Percentiles rank a stretch among this genome's conserved stretches.
Conservation (phyloP, 352 stramenopile species). For the Phytophthora palmivora region DNA sequence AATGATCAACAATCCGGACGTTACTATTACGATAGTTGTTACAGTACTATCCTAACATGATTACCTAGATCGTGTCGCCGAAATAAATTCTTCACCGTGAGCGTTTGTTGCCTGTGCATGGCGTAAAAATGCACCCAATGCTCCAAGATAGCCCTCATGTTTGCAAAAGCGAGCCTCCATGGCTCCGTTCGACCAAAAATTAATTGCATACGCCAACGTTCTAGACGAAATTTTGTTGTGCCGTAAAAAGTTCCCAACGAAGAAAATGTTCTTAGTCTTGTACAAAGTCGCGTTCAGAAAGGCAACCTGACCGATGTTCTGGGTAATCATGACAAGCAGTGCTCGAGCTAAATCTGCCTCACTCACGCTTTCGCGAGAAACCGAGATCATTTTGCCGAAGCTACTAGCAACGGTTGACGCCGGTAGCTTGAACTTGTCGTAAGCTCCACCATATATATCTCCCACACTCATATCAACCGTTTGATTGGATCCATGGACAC, state of each 20-base stretch:
- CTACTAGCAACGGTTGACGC: conserved; percentile 95
- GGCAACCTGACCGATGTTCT: conserved; percentile 97
- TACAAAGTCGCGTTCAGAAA: conserved; percentile 98
- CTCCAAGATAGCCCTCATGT: conserved; percentile 98
- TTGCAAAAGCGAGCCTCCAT: conserved; percentile 95
- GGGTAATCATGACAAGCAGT: conserved; percentile 99
- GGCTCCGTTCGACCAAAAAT: conserved; percentile 97
- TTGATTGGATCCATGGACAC: conserved; percentile 80
- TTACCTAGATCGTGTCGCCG: conserved; percentile 35
- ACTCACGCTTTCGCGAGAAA: conserved; percentile 72
- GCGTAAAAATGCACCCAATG: conserved; percentile 97
- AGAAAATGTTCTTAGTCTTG: conserved; percentile 97
- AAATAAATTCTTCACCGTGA: conserved; percentile 70
- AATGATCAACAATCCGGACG: not conserved
- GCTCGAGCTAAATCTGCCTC: conserved; percentile 97
- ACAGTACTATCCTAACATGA: conserved; percentile 21
- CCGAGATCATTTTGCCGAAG: conserved; percentile 94
- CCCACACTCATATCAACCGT: conserved; percentile 98
- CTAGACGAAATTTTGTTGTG: conserved; percentile 96
- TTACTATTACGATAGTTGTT: conserved; percentile 8
- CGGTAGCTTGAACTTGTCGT: conserved; percentile 94
- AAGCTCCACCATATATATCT: conserved; percentile 98
- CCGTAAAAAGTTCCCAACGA: conserved; percentile 98
- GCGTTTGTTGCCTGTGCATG: conserved; percentile 79
- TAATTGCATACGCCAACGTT: conserved; percentile 95